Conservation (phyloP, 129 eudicot genomes). For the Artemisia tridentata region DNA sequence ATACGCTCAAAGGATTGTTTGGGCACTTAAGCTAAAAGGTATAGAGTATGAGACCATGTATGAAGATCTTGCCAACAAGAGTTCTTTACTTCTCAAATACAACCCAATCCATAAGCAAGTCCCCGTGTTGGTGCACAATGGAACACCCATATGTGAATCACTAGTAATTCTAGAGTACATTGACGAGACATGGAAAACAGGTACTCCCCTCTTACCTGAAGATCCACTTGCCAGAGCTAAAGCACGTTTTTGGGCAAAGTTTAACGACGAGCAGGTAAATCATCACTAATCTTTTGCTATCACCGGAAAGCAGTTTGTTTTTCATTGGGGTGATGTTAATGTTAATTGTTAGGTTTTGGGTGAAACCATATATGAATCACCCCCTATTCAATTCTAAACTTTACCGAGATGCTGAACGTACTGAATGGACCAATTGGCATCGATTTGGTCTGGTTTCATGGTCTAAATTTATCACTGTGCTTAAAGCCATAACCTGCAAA, state of each 20-base stretch:
- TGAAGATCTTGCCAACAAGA: constrained; percentile 49
- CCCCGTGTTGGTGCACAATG: constrained; percentile 50
- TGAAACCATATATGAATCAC: too few species aligned
- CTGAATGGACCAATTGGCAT: too few species aligned
- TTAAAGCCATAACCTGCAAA: too few species aligned
- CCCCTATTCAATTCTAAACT: too few species aligned
- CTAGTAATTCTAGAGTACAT: constrained; percentile 49
- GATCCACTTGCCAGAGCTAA: constrained; percentile 49
- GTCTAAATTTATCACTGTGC: too few species aligned
- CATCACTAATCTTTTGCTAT: background rate
- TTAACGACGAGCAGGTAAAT: constrained; percentile 45
- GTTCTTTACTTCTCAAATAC: constrained; percentile 39
- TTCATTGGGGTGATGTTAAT: too few species aligned
- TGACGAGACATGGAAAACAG: constrained; percentile 47
- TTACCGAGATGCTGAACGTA: too few species aligned
- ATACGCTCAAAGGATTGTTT: constrained; percentile 42
- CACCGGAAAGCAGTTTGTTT: too few species aligned
- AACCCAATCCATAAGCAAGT: constrained; percentile 48
- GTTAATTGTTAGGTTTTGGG: too few species aligned
- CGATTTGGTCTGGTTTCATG: too few species aligned
- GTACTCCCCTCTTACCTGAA: constrained; percentile 31
- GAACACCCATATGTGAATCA: constrained; percentile 44
- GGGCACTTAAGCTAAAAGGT: constrained; percentile 52
- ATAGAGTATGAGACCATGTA: constrained; percentile 44
- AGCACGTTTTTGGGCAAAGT: constrained; percentile 57